Conservation (phyloP, 1,284 basidiomycete species). For the Cystobasidium sp. region DNA sequence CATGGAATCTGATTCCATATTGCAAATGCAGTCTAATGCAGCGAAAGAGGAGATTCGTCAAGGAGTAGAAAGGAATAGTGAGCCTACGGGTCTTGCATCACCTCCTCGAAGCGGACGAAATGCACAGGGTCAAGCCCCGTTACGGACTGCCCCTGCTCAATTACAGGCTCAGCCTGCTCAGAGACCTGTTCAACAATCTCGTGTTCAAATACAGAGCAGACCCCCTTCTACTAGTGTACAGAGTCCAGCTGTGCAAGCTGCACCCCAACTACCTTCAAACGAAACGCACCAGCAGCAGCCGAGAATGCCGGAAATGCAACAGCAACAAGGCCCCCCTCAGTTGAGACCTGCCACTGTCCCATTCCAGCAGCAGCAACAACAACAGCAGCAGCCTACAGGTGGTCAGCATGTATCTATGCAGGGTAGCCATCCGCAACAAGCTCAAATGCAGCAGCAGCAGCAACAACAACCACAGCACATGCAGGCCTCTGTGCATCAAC, state of each 20-base stretch:
- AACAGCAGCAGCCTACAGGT: slow-evolving; percentile 19
- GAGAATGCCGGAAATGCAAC: background rate
- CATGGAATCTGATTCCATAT: slow-evolving; percentile 15
- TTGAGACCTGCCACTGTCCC: background rate
- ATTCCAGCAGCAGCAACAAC: slow-evolving; percentile 19
- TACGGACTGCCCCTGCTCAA: slow-evolving; percentile 6
- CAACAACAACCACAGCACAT: slow-evolving; percentile 21
- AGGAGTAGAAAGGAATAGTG: background rate
- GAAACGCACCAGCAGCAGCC: background rate
- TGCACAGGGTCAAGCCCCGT: background rate
- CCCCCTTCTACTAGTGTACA: background rate
- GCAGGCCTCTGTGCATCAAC: background rate
- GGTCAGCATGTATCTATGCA: slow-evolving; percentile 16
- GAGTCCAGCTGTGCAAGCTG: background rate
- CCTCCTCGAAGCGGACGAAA: background rate
- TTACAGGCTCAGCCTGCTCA: background rate
- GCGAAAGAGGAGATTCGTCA: background rate
- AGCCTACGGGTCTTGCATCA: background rate
- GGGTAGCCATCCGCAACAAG: slow-evolving; percentile 23
- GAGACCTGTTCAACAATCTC: slow-evolving; percentile 11
- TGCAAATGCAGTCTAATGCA: slow-evolving; percentile 9
- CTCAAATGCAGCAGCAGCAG: slow-evolving; percentile 23
- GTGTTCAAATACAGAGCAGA: slow-evolving; percentile 13
- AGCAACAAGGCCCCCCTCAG: slow-evolving; percentile 5
- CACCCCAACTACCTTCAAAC: background rate